A percentile compares a stretch with the other conserved stretches of the same genome.
Conservation (phyloP, 2,329 filamentous ascomycete species). For the Dothistroma pini region DNA sequence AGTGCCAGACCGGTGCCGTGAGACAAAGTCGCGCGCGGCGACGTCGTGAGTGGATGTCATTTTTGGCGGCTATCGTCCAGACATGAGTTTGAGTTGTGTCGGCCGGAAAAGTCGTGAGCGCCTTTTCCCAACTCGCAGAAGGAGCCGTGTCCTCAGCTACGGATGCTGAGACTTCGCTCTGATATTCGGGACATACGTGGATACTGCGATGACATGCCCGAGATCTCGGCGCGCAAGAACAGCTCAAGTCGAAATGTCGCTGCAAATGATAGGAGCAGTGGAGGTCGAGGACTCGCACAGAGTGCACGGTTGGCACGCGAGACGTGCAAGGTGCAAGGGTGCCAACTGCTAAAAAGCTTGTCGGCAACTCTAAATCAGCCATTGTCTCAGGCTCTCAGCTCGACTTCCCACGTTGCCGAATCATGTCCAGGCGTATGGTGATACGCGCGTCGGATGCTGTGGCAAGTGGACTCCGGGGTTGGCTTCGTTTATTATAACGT, state of each 20-base stretch:
- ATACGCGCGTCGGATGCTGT: too few species aligned
- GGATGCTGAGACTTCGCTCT: not conserved
- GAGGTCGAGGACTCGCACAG: not conserved
- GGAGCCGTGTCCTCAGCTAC: not conserved
- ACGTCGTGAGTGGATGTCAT: slow-evolving; percentile 1
- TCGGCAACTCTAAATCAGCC: not conserved
- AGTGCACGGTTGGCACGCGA: not conserved
- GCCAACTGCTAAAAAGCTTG: not conserved
- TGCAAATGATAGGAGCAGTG: not conserved
- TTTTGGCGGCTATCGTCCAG: not conserved
- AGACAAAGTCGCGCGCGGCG: slow-evolving; percentile 7
- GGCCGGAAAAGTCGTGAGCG: not conserved
- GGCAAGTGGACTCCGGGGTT: too few species aligned
- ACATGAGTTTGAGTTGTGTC: not conserved
- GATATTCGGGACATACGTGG: not conserved
- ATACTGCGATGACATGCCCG: not conserved
- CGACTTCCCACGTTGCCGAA: not conserved
- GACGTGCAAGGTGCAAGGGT: not conserved
- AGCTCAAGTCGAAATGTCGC: not conserved
- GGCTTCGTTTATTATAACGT: too few species aligned
- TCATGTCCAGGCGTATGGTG: too few species aligned
- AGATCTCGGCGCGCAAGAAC: not conserved
- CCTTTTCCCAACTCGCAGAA: not conserved
- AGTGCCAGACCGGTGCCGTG: not conserved
- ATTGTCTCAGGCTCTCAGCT: too few species aligned